phyloP scores from a whole-genome alignment of 768 basidiomycete genomes.

The Roridomyces roridus region DNA sequence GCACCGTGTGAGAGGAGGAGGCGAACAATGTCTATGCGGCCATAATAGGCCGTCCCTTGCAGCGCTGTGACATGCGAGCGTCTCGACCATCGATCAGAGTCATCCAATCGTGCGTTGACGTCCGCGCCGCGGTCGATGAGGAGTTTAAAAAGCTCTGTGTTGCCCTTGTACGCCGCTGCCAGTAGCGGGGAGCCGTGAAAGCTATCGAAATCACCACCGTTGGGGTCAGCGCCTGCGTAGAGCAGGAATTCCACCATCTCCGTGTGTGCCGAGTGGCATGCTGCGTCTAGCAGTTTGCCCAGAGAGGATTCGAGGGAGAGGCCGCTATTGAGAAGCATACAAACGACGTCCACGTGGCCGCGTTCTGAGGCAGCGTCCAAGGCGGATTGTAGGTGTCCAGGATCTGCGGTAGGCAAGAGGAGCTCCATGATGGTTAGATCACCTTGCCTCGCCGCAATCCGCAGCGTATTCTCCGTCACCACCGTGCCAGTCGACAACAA shows the following conservation, averaged over 20 bases:
- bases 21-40: neutral
- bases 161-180: neutral
- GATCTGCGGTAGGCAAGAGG: no score
- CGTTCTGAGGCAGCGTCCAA: conserved; percentile 1
- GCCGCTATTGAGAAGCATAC: neutral
- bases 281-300: neutral
- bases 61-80: neutral
- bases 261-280: neutral
- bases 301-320: neutral
- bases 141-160: neutral
- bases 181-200: neutral
- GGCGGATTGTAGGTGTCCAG: no score
- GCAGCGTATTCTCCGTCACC: neutral
- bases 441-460: no score
- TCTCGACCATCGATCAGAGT: no score
- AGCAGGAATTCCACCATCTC: neutral
- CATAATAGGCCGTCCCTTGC: neutral
- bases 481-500: no score
- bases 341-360: neutral
- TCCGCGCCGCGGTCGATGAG: neutral
- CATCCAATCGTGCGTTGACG: no score
- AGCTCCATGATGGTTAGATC: no score
- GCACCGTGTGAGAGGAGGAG: neutral
- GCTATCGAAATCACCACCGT: neutral
- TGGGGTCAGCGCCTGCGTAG: neutral